Evolutionary conservation across 2,329 filamentous ascomycete genomes (phyloP).

Genomic region (Podosphaera fusca): DNA sequence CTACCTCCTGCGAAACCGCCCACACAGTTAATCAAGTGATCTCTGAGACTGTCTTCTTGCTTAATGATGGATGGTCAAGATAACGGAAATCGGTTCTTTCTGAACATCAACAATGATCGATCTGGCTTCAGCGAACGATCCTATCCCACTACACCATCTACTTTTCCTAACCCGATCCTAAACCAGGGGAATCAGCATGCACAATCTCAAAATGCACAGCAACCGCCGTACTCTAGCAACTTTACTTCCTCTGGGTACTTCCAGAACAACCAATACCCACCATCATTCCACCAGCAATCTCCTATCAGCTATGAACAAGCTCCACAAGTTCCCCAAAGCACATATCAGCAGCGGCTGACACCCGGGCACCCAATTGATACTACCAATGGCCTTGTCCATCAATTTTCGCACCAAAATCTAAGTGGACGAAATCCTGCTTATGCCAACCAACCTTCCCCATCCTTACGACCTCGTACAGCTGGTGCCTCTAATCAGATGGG

Average conservation of each 20-base stretch:
- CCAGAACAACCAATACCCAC: conserved; percentile 31
- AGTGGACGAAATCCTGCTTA: conserved; percentile 51
- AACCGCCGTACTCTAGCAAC: conserved; percentile 23
- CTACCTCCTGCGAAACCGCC: background rate
- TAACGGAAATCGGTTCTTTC: conserved; percentile 11
- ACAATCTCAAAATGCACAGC: conserved; percentile 13
- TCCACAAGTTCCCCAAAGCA: conserved; percentile 26
- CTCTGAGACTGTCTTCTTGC: background rate
- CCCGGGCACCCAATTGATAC: conserved; percentile 49
- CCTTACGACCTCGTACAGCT: conserved; percentile 63
- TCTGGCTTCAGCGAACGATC: conserved; percentile 49
- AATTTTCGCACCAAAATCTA: conserved; percentile 92
- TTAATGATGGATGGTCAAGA: conserved; percentile 1
- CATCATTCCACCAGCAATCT: conserved; percentile 17
- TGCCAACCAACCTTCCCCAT: conserved; percentile 40
- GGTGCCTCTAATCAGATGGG: conserved; percentile 41
- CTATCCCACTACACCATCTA: conserved; percentile 79
- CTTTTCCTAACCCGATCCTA: conserved; percentile 72
- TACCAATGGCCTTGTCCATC: conserved; percentile 77
- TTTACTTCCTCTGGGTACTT: conserved; percentile 30
- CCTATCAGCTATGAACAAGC: conserved; percentile 28
- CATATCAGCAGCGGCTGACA: conserved; percentile 24
- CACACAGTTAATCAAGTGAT: background rate
- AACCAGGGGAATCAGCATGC: conserved; percentile 15
- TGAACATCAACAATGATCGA: conserved; percentile 24